Base-by-base conservation (phyloP, 352 stramenopile genomes). In the Globisporangium heterothallicum region DNA sequence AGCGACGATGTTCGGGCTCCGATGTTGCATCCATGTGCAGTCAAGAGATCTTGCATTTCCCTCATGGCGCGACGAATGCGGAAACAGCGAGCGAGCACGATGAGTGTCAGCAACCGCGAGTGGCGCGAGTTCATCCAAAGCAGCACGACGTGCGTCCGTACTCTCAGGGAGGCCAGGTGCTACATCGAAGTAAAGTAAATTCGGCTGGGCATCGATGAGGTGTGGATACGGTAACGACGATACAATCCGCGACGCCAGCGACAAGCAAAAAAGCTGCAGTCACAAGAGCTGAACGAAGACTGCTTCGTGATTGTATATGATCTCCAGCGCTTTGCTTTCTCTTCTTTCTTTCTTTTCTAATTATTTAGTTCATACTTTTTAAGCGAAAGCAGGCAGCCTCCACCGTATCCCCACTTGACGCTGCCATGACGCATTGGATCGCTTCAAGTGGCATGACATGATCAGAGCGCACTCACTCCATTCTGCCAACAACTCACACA, bases 71-170 rank as follows among this genome's bases (percentile, higher is more conserved):
- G n/a, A 22, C 14, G 4, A 32, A 32, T 32, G 14, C 34, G 13
- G 32, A 46, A 19, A 22, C 44, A 26, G 14, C 60, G 52, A 55
- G 34, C 13, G 35, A 63, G 49, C 44, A 42, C 9, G 45, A 50
- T 25, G 35, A 60, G 2, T 61, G 66, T 27, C 59, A 68, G 3
- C 46, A 50, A 9, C 78, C 78, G 3, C 72, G 78, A 6, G 58
- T 88, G 13, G 58, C 74, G 18, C 62, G 63, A 14, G 67, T 83
- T 25, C 78, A 88, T 32, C 63, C 69, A n/a, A 88, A 86, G 59
- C 78, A 88, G 58, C 65, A 70, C 50, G 74, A 84, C 29, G 42
- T 40, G 13, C 66, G 70, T 12, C 78, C 75, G 19, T 88, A 78
- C 54, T 79, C 69, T 3, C 54, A 77, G 13, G 67, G 67, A 22